Percentiles rank a stretch among this genome's conserved stretches.
Conservation (phyloP, 805 yeast genomes). For the Kuraishia piskuri region DNA sequence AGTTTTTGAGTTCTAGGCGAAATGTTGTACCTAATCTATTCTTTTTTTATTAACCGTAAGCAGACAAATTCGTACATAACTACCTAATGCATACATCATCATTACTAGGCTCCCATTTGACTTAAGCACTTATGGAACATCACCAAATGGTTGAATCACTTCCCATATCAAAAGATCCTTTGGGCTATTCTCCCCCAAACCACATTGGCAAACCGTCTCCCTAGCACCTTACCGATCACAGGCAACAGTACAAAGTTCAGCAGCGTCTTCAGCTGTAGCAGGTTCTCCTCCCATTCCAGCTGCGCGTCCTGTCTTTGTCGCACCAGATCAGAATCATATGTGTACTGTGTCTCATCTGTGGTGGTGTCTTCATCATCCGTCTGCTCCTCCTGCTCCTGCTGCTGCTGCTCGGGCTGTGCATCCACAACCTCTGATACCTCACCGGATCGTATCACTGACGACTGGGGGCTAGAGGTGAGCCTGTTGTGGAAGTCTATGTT, state of each 20-base stretch:
- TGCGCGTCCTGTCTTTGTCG: conserved; percentile 33
- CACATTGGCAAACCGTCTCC: conserved; percentile 45
- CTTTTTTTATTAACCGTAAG: no score
- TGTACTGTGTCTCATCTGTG: conserved; percentile 18
- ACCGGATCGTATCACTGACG: not conserved
- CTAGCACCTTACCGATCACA: conserved; percentile 55
- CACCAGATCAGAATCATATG: conserved; percentile 21
- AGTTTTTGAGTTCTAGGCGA: no score
- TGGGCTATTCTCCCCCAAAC: conserved; percentile 23
- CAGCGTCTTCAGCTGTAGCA: conserved; percentile 49
- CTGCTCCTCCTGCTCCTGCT: not conserved
- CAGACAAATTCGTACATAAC: no score
- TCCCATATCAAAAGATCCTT: conserved; percentile 5
- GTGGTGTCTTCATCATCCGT: not conserved
- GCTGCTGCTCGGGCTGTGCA: not conserved
- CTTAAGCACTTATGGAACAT: no score
- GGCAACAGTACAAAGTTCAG: conserved; percentile 57
- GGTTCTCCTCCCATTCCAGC: conserved; percentile 66
- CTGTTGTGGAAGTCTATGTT: not conserved
- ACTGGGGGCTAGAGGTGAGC: not conserved
- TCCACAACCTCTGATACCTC: not conserved
- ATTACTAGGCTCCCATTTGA: no score
- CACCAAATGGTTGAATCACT: no score
- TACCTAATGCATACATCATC: no score
- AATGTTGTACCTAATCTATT: no score